Evolutionary conservation across 495 filamentous ascomycete genomes (phyloP).

Genomic region (Annulohypoxylon maeteangense): DNA sequence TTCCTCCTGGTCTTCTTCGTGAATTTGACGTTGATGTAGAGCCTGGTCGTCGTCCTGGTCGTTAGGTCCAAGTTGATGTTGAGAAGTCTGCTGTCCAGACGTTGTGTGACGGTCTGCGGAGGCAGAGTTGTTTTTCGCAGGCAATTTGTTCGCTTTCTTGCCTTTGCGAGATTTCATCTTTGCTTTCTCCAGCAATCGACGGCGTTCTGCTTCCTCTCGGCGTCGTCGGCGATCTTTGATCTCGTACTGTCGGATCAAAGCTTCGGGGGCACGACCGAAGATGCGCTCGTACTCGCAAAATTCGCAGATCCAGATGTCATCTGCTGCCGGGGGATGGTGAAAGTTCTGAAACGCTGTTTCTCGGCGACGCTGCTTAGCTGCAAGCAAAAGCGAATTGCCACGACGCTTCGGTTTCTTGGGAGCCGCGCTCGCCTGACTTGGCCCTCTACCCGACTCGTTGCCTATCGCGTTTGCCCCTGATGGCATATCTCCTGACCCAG

Average conservation of each 20-base stretch:
- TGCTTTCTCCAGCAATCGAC: conserved; percentile 88
- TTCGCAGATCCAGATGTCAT: conserved; percentile 94
- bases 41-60: conserved; percentile 55
- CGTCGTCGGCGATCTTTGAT: conserved; percentile 90
- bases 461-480: conserved; percentile 11
- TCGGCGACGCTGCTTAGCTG: conserved; percentile 53
- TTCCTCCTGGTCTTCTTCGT: conserved; percentile 46
- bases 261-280: conserved; percentile 82
- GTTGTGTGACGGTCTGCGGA: conserved; percentile 40
- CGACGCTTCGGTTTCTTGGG: conserved; percentile 44
- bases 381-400: conserved; percentile 45
- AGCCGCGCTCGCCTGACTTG: conserved; percentile 22
- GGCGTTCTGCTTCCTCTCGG: conserved; percentile 82
- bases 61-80: conserved; percentile 23
- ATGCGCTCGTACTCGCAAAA: conserved; percentile 91
- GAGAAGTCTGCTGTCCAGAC: conserved; percentile 43
- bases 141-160: conserved; percentile 71
- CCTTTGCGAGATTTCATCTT: conserved; percentile 93
- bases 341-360: conserved; percentile 68
- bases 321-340: conserved; percentile 75
- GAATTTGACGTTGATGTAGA: conserved; percentile 50
- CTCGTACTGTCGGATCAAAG: conserved; percentile 91
- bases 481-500: conserved; percentile 21
- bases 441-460: conserved; percentile 22
- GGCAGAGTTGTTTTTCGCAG: conserved; percentile 63